Conservation (phyloP, 805 yeast species). For the Cyberlindnera mississippiensis region DNA sequence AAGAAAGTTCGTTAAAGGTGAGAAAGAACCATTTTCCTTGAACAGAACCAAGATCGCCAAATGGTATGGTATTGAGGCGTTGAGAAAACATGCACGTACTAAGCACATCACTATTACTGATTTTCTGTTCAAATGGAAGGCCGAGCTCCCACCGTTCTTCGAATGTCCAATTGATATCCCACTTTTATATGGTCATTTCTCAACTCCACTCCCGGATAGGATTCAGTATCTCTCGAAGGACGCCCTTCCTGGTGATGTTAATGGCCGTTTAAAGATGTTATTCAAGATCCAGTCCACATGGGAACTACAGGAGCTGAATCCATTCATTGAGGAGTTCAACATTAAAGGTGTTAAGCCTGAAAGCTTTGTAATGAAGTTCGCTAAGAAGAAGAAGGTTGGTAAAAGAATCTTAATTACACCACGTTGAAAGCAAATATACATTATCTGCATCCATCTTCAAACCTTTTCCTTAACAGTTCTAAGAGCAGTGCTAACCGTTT, state of each 20-base stretch:
- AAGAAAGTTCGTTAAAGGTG: slow-evolving; percentile 38
- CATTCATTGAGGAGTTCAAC: slow-evolving; percentile 60
- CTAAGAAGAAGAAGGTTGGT: slow-evolving; percentile 48
- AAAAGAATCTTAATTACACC: slow-evolving; percentile 35
- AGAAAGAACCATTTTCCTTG: slow-evolving; percentile 32
- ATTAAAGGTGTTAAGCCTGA: slow-evolving; percentile 50
- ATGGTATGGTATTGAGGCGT: slow-evolving; percentile 62
- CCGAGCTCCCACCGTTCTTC: slow-evolving; percentile 58
- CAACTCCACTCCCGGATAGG: slow-evolving; percentile 39
- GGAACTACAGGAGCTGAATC: slow-evolving; percentile 58
- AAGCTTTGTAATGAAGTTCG: slow-evolving; percentile 57
- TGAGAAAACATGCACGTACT: slow-evolving; percentile 36
- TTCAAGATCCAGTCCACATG: slow-evolving; percentile 55
- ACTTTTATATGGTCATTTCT: slow-evolving; percentile 52
- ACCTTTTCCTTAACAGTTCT: slow-evolving; percentile 5
- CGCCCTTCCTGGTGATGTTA: slow-evolving; percentile 45
- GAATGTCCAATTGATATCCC: slow-evolving; percentile 54
- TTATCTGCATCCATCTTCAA: neutral
- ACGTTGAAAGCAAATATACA: slow-evolving; percentile 10
- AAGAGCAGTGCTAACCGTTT: slow-evolving; percentile 35
- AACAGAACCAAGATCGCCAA: slow-evolving; percentile 41
- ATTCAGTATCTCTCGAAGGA: slow-evolving; percentile 52
- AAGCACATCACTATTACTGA: slow-evolving; percentile 40
- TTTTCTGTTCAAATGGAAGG: slow-evolving; percentile 60
- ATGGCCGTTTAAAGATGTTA: slow-evolving; percentile 45